Percentiles rank a stretch among this genome's conserved stretches.
phyloP scores from a whole-genome alignment of 768 basidiomycete genomes.

The Pleurotus eryngii region DNA sequence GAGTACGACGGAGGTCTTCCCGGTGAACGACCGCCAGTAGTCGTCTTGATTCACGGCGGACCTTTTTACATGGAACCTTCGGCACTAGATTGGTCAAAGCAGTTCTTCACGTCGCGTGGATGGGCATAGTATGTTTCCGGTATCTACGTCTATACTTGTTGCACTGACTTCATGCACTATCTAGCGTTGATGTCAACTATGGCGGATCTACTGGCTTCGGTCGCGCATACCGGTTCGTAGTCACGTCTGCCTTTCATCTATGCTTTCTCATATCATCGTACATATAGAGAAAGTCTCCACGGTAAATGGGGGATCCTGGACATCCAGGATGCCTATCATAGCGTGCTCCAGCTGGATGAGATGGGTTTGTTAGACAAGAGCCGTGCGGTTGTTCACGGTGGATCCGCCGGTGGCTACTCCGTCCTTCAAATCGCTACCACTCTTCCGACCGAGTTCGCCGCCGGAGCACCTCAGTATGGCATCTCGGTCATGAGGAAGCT shows the following conservation, averaged over 20 bases:
- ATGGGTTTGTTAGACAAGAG: slow-evolving; percentile 38
- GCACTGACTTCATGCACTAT: too few relatives aligned
- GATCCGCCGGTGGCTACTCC: slow-evolving; percentile 56
- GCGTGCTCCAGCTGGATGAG: slow-evolving; percentile 35
- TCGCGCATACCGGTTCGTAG: too few relatives aligned
- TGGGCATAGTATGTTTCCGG: too few relatives aligned
- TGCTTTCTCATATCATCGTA: slow-evolving; percentile 19
- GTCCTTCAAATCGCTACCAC: slow-evolving; percentile 36
- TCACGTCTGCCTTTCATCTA: slow-evolving; percentile 39
- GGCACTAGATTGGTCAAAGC: slow-evolving; percentile 35
- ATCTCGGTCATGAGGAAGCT: slow-evolving; percentile 48
- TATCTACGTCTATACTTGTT: too few relatives aligned
- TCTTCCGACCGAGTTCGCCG: slow-evolving; percentile 36
- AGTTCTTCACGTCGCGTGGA: too few relatives aligned
- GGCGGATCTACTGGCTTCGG: too few relatives aligned
- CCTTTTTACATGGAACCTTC: slow-evolving; percentile 39
- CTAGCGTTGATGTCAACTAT: too few relatives aligned
- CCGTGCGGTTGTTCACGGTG: slow-evolving; percentile 52
- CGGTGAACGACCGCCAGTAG: slow-evolving; percentile 46
- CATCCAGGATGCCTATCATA: slow-evolving; percentile 43
- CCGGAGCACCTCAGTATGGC: slow-evolving; percentile 46
- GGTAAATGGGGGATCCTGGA: slow-evolving; percentile 61
- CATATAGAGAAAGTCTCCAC: slow-evolving; percentile 43
- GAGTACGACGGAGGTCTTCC: slow-evolving; percentile 30
- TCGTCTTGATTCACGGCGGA: slow-evolving; percentile 52